phyloP scores from a whole-genome alignment of 768 basidiomycete genomes.

The Clavaria fumosa region DNA sequence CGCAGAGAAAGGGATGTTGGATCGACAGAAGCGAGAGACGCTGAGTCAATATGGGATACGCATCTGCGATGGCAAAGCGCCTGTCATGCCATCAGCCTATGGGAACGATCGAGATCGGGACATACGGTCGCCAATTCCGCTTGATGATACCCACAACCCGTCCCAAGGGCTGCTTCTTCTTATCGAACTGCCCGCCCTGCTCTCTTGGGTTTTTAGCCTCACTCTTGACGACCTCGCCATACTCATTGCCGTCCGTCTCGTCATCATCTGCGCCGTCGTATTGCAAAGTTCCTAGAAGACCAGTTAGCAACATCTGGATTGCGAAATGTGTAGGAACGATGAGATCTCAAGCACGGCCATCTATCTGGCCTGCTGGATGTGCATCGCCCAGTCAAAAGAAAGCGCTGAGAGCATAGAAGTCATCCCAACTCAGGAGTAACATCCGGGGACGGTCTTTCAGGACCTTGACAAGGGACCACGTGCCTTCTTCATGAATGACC shows the following conservation, averaged over 20 bases:
- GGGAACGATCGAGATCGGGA: conserved; percentile 12
- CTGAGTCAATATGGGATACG: conserved; percentile 89
- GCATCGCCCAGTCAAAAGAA: too few relatives aligned
- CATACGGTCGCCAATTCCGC: conserved; percentile 89
- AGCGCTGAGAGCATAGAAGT: too few relatives aligned
- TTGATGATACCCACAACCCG: conserved; percentile 84
- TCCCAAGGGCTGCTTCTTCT: conserved; percentile 86
- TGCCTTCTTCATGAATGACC: conserved; percentile 87
- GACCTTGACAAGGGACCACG: too few relatives aligned
- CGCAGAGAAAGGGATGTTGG: conserved; percentile 71
- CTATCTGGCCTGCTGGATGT: too few relatives aligned
- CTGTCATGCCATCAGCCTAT: conserved; percentile 2
- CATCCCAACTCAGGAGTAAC: too few relatives aligned
- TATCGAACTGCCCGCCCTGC: conserved; percentile 21
- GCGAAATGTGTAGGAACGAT: too few relatives aligned
- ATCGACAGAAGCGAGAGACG: conserved; percentile 68
- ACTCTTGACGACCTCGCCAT: conserved; percentile 23
- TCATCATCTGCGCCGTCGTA: conserved; percentile 80
- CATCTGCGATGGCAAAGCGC: conserved; percentile 31
- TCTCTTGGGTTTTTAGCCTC: conserved; percentile 28
- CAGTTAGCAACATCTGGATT: too few relatives aligned
- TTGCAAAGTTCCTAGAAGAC: conserved; percentile 63
- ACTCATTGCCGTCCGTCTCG: conserved; percentile 34
- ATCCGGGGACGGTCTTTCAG: too few relatives aligned
- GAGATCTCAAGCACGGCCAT: too few relatives aligned